phyloP scores from a whole-genome alignment of 2,329 filamentous ascomycete species.

The Pseudogymnoascus sp. region DNA sequence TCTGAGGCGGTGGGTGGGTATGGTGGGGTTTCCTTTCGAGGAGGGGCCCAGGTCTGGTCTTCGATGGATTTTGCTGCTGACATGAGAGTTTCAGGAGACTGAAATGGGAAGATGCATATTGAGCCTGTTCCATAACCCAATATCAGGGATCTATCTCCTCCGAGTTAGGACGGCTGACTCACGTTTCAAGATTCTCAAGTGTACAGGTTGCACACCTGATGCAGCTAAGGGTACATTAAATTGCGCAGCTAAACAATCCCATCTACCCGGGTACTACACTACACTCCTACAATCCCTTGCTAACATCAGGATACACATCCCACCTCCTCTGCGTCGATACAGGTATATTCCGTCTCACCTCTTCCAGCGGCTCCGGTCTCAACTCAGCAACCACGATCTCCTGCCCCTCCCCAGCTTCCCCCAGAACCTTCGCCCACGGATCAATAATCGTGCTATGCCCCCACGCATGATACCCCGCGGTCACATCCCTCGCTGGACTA shows the following conservation, averaged over 20 bases:
- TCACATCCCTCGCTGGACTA: conserved; percentile 74
- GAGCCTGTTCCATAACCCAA: neutral
- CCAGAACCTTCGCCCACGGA: conserved; percentile 75
- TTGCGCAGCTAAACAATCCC: neutral
- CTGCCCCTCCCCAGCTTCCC: conserved; percentile 70
- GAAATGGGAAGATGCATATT: neutral
- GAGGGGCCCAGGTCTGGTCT: neutral
- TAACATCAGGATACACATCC: conserved; percentile 91
- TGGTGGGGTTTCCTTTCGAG: neutral
- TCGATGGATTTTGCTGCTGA: neutral
- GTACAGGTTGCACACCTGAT: neutral
- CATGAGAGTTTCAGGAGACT: neutral
- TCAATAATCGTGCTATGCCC: conserved; percentile 86
- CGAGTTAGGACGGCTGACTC: neutral
- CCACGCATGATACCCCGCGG: conserved; percentile 76
- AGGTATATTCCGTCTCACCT: conserved; percentile 75
- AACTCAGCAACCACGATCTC: conserved; percentile 67
- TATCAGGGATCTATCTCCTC: neutral
- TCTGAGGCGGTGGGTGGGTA: neutral
- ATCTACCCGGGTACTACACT: neutral
- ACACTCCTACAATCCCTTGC: conserved; percentile 36
- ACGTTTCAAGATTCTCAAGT: neutral
- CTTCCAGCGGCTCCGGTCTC: conserved; percentile 57
- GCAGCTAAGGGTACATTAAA: neutral
- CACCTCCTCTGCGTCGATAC: conserved; percentile 78